Evolutionary conservation across 768 basidiomycete species (phyloP).

Genomic region (Lentinula guzmanii): DNA sequence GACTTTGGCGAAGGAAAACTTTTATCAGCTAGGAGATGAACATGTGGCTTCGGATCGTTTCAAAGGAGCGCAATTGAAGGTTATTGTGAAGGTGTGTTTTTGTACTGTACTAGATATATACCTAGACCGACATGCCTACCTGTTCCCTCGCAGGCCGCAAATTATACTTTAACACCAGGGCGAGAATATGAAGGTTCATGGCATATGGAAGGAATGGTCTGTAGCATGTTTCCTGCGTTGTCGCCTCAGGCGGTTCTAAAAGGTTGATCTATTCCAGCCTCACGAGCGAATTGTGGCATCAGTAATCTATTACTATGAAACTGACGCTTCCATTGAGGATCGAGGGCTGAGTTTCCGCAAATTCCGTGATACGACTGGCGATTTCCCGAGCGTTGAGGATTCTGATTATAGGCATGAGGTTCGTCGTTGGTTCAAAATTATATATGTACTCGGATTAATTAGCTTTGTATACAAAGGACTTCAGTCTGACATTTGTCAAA

Average conservation of each 20-base stretch:
- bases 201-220: conserved; percentile 15
- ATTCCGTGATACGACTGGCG: conserved; percentile 27
- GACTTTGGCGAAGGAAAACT: background rate
- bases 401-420: conserved; percentile 16
- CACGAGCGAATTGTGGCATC: conserved; percentile 14
- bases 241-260: background rate
- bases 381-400: conserved; percentile 66
- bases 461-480: background rate
- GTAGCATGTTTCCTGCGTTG: background rate
- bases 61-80: conserved; percentile 4
- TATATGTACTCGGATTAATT: background rate
- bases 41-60: background rate
- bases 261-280: conserved; percentile 3
- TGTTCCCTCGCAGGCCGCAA: conserved; percentile 9
- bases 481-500: background rate
- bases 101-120: background rate
- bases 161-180: conserved; percentile 12
- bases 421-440: background rate
- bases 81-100: conserved; percentile 5
- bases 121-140: too few relatives aligned
- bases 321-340: conserved; percentile 8
- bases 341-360: conserved; percentile 10
- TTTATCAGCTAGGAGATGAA: background rate
- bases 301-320: conserved; percentile 13
- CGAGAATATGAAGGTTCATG: conserved; percentile 12